A percentile compares a stretch with the other conserved stretches of the same genome.
These are phyloP conservation scores for Jacaranda copaia DNA, from an alignment of 257 asterid genomes.

Conservation along the genomic window DNA sequence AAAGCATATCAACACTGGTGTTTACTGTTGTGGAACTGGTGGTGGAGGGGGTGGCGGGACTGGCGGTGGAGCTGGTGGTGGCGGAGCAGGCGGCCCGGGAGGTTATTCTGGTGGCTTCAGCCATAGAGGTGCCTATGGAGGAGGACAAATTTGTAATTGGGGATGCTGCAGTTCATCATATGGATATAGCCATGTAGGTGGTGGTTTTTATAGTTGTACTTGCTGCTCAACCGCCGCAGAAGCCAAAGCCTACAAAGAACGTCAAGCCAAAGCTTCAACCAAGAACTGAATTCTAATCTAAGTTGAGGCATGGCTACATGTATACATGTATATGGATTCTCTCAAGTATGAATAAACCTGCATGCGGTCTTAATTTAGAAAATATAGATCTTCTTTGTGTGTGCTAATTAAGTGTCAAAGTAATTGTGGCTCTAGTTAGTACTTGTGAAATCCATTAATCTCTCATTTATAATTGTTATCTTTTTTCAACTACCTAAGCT, in stretches of 20 bases:
- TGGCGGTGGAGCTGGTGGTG: not conserved
- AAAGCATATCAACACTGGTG: slow-evolving; percentile 17
- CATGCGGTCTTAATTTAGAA: not conserved
- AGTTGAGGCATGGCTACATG: not conserved
- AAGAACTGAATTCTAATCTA: slow-evolving; percentile 15
- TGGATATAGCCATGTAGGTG: slow-evolving; percentile 43
- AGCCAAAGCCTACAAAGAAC: slow-evolving; percentile 41
- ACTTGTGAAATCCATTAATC: too few relatives aligned
- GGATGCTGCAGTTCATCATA: slow-evolving; percentile 54
- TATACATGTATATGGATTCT: not conserved
- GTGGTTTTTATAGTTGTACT: slow-evolving; percentile 43
- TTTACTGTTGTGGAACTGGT: not conserved
- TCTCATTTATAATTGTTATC: too few relatives aligned
- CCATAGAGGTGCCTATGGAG: slow-evolving; percentile 40
- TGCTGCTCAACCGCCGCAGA: slow-evolving; percentile 48
- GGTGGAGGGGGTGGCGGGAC: not conserved
- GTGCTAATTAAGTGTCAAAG: not conserved
- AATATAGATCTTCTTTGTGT: not conserved
- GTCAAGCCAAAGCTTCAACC: slow-evolving; percentile 8
- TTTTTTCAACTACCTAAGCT: too few relatives aligned
- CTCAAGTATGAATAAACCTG: slow-evolving; percentile 11
- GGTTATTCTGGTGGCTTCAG: slow-evolving; percentile 41
- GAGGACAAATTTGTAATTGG: slow-evolving; percentile 44
- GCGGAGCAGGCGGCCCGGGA: not conserved
- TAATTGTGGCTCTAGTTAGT: not conserved